Base-by-base conservation (phyloP, 2,329 filamentous ascomycete species). In the Verticillium dahliae region DNA sequence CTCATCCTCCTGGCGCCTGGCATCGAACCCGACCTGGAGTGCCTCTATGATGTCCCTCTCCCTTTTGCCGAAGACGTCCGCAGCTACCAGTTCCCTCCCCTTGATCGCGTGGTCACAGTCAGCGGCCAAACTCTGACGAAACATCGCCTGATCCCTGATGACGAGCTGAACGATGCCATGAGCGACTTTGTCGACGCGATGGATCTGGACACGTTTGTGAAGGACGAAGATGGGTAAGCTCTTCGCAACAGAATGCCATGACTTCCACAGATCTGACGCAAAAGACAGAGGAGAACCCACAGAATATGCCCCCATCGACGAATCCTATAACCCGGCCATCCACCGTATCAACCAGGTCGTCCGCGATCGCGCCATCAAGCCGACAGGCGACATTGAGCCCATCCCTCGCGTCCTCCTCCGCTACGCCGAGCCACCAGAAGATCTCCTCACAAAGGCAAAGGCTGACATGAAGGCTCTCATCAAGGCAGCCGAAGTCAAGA, bases 21-120 rank as follows among this genome's bases (percentile, higher is more conserved):
- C 22, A 87, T 97, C 62, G 91, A 96, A 64, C 80, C 83, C 2
- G 88, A 91, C 33, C 86, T 91, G 66, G 93, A 97, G 72, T 94
- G 91, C 68, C 81, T 99, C 1, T 87, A 97, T 65, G 95, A 99
- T 70, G 84, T 96, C 1, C 92, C 95, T 39, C 80, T 98, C 6
- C 95, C 95, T 0, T 99, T 97, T 69, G 89, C 92, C 2, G 95
- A 99, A 77, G 95, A 99, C 70, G 81, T 97, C 57, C 86, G 95
- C 39, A 83, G 83, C n/a, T 98, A 97, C 73, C 89, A 88, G 62
- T 99, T 99, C 67, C 92, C 95, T 6, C 91, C 94, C 0, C 78
- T 99, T 11, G 93, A 97, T 71, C 90, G 86, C 64, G 89, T 98
- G 34, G 78, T 97, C 63, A 97, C 93, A 0, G 83, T 96, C n/a